Percentiles rank a stretch among this genome's conserved stretches.
phyloP scores from a whole-genome alignment of 768 basidiomycete genomes.

The Rhizopogon vinicolor region DNA sequence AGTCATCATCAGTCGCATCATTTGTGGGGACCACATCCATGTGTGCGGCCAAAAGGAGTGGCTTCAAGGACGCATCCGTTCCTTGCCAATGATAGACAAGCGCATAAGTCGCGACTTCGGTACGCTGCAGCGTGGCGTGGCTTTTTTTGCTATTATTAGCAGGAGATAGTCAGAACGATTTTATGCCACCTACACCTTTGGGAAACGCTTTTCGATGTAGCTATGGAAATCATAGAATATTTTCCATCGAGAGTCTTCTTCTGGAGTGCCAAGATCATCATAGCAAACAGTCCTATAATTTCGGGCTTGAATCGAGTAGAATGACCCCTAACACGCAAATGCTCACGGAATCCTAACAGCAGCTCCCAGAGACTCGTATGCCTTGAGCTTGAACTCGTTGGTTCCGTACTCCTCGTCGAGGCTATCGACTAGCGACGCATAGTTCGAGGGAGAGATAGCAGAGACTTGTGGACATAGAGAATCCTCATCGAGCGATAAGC shows the following conservation, averaged over 20 bases:
- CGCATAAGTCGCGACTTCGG: constrained; percentile 56
- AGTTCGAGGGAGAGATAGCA: constrained; percentile 8
- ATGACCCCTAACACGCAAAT: background rate
- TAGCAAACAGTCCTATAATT: constrained; percentile 45
- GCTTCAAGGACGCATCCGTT: constrained; percentile 44
- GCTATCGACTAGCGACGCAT: constrained; percentile 14
- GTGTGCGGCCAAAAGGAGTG: constrained; percentile 48
- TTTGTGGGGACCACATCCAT: constrained; percentile 50
- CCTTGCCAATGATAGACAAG: constrained; percentile 62
- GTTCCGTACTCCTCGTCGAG: constrained; percentile 21
- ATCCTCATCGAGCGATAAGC: background rate
- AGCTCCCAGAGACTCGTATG: constrained; percentile 29
- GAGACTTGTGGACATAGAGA: constrained; percentile 23
- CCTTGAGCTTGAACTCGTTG: constrained; percentile 22
- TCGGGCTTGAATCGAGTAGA: background rate
- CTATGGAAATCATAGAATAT: constrained; percentile 20
- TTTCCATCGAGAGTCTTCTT: constrained; percentile 41
- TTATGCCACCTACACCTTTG: constrained; percentile 42
- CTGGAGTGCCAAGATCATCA: constrained; percentile 44
- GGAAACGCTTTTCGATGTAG: constrained; percentile 43
- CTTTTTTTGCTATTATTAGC: constrained; percentile 21
- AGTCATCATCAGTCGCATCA: constrained; percentile 37
- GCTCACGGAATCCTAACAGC: constrained; percentile 30
- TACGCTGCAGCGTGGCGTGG: constrained; percentile 43
- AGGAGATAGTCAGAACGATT: background rate